Percentiles rank a stretch among this genome's conserved stretches.
Conservation (phyloP, 768 basidiomycete genomes). For the Amanita exitialis region DNA sequence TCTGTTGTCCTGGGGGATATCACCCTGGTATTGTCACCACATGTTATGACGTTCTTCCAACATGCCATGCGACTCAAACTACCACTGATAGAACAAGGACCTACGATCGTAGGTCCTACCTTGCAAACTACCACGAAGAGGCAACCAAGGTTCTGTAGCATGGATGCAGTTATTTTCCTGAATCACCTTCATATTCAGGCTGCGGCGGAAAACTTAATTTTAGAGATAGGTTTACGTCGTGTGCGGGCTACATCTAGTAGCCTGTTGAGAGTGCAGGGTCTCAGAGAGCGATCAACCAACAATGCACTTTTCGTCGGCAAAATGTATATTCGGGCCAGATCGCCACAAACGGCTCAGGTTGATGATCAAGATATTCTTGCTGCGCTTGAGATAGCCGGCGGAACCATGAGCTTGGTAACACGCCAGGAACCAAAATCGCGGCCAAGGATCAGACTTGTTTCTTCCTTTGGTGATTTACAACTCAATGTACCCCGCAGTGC, state of each 20-base stretch:
- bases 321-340: conserved; percentile 49
- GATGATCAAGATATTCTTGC: conserved; percentile 51
- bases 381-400: conserved; percentile 38
- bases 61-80: conserved; percentile 39
- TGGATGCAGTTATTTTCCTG: conserved; percentile 32
- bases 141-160: conserved; percentile 12
- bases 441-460: conserved; percentile 30
- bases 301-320: conserved; percentile 38
- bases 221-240: conserved; percentile 43
- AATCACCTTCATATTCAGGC: conserved; percentile 44
- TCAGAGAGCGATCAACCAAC: conserved; percentile 32
- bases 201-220: conserved; percentile 58
- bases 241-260: conserved; percentile 26
- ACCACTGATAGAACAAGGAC: conserved; percentile 11
- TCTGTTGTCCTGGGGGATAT: conserved; percentile 30
- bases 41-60: conserved; percentile 50
- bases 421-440: conserved; percentile 34
- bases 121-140: conserved; percentile 7
- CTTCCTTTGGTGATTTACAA: conserved; percentile 34
- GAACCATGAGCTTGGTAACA: conserved; percentile 34
- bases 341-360: conserved; percentile 29
- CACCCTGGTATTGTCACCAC: conserved; percentile 38
- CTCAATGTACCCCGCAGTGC: conserved; percentile 74
- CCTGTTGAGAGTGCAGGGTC: conserved; percentile 19
- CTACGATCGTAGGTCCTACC: neutral